Percentiles rank a stretch among this genome's conserved stretches.
Evolutionary conservation across 352 stramenopile genomes (phyloP).

Genomic region (Globisporangium viniferum): DNA sequence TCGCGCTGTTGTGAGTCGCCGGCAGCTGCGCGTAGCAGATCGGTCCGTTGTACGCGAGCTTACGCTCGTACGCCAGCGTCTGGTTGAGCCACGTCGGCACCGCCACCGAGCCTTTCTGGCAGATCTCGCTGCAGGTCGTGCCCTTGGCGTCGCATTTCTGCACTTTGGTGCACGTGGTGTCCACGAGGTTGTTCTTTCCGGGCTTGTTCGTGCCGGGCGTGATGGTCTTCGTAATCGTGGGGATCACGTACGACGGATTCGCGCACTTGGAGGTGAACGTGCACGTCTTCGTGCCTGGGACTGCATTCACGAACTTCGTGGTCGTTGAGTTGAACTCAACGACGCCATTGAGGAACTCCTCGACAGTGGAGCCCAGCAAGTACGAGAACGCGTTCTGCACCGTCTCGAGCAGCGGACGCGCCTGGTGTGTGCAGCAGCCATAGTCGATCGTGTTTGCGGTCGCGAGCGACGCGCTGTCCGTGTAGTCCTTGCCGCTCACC

Average conservation of each 20-base stretch:
- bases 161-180: slow-evolving; percentile 51
- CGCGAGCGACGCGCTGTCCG: slow-evolving; percentile 10
- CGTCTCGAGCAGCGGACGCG: slow-evolving; percentile 44
- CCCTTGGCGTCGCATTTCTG: slow-evolving; percentile 51
- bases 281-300: slow-evolving; percentile 32
- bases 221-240: slow-evolving; percentile 16
- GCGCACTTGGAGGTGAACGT: slow-evolving; percentile 43
- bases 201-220: slow-evolving; percentile 20
- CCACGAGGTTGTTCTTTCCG: slow-evolving; percentile 26
- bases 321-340: slow-evolving; percentile 15
- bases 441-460: slow-evolving; percentile 7
- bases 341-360: slow-evolving; percentile 52
- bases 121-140: slow-evolving; percentile 61
- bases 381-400: slow-evolving; percentile 42
- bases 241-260: slow-evolving; percentile 36
- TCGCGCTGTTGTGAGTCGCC: slow-evolving; percentile 76
- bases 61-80: slow-evolving; percentile 62
- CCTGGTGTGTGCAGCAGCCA: slow-evolving; percentile 12
- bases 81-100: slow-evolving; percentile 54
- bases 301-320: slow-evolving; percentile 26
- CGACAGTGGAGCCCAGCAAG: slow-evolving; percentile 45
- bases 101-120: slow-evolving; percentile 50
- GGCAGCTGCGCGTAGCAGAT: slow-evolving; percentile 67
- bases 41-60: slow-evolving; percentile 53
- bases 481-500: slow-evolving; percentile 7